Base-by-base conservation (phyloP, 257 asterid genomes). In the Solanum clarkiae region DNA sequence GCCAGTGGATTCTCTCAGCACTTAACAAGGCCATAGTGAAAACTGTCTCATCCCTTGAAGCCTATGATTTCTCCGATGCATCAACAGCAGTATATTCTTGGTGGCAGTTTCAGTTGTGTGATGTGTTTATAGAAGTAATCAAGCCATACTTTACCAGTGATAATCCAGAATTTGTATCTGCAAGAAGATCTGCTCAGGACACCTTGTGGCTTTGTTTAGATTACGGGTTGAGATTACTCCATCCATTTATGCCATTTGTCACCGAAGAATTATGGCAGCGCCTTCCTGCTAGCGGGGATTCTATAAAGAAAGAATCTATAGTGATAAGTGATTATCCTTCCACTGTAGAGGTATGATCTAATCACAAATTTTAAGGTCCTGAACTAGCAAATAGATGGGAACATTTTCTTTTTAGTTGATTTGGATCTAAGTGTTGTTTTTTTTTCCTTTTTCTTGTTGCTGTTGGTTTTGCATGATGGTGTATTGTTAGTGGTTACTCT, bases 211-310 rank as follows among this genome's bases (percentile, higher is more conserved):
- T 95, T 81, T 95, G 99, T 84, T 87, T 96, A 89, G 99, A 96
- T 80, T 86, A 91, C 83, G 99, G 99, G 36, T 88, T 96, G 86
- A 89, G 95, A 51, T 89, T 96, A 84, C 98, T 96, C 54, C 99
- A 96, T 86, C 99, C 99, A 20, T 95, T 96, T 80, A 96, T 96
- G 99, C 99, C 98, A 47, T 95, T 88, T 26, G 97, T 96, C 84
- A 96, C 99, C 0, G 98, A 96, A 89, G 99, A 96, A 88, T 86
- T 96, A 82, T 96, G 99, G 99, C 99, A 96, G 92, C 97, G 99
- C 16, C 96, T 96, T 71, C 98, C 99, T 86, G 86, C 93, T 63
- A 90, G 88, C 65, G 87, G 87, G 69, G 91, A 92, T 90, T 88
- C 86, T 85, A 79, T 83, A 83, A 92, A 92, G 91, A 94, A 95